Conservation (phyloP, 306 rosid genomes). For the Echinosophora koreensis region DNA sequence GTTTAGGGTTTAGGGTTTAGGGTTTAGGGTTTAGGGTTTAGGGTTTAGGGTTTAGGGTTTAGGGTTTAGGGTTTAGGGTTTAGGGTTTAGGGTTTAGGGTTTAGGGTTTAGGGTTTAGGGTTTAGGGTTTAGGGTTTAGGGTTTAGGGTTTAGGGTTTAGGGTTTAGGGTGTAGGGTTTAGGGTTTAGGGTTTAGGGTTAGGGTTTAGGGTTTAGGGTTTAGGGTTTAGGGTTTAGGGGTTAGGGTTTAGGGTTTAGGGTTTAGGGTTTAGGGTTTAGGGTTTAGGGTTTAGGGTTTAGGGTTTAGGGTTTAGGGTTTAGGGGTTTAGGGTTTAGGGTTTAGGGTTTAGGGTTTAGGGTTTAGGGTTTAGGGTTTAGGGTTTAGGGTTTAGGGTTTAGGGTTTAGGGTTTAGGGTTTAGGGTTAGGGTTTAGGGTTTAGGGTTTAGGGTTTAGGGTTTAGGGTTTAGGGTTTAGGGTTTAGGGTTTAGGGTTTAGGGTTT, state of each 20-base stretch:
- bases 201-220: not conserved
- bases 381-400: too few relatives aligned
- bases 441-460: slow-evolving; percentile 9
- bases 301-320: not conserved
- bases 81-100: too few relatives aligned
- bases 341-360: not conserved
- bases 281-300: not conserved
- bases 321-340: not conserved
- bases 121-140: too few relatives aligned
- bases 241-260: not conserved
- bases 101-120: too few relatives aligned
- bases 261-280: not conserved
- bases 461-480: slow-evolving; percentile 4
- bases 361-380: not conserved
- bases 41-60: too few relatives aligned
- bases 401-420: not conserved
- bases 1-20: too few relatives aligned
- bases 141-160: too few relatives aligned
- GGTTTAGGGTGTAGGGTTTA: too few relatives aligned
- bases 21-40: too few relatives aligned
- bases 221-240: not conserved
- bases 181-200: not conserved
- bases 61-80: too few relatives aligned
- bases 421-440: not conserved
- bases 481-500: slow-evolving; percentile 1